Evolutionary conservation across 805 yeast genomes (phyloP).

Genomic region (Zygosaccharomyces kombuchaensis): DNA sequence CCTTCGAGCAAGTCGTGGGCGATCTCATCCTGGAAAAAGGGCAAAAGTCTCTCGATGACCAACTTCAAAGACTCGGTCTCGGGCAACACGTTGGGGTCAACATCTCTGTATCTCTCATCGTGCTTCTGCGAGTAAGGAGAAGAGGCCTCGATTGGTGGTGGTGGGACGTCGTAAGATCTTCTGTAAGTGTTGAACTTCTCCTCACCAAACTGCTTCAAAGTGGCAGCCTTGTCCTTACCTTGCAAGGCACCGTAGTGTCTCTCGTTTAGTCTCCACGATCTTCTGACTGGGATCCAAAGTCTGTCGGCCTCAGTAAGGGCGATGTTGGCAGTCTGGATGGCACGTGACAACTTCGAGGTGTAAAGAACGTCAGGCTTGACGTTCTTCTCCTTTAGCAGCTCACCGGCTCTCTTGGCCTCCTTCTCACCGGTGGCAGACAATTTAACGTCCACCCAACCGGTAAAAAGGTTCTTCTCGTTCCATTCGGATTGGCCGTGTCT

Average conservation of each 20-base stretch:
- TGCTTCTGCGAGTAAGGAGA: slow-evolving; percentile 79
- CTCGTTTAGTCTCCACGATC: slow-evolving; percentile 98
- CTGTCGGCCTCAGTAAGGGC: slow-evolving; percentile 87
- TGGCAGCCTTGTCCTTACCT: slow-evolving; percentile 96
- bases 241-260: slow-evolving; percentile 99
- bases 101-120: slow-evolving; percentile 78
- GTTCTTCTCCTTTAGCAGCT: slow-evolving; percentile 79
- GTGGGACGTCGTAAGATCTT: slow-evolving; percentile 96
- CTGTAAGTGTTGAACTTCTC: slow-evolving; percentile 96
- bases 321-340: slow-evolving; percentile 95
- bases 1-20: slow-evolving; percentile 77
- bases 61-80: slow-evolving; percentile 90
- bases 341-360: slow-evolving; percentile 90
- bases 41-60: slow-evolving; percentile 93
- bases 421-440: slow-evolving; percentile 78
- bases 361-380: slow-evolving; percentile 80
- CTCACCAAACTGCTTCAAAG: slow-evolving; percentile 80
- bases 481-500: slow-evolving; percentile 99
- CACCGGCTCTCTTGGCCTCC: slow-evolving; percentile 94
- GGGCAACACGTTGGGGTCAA: slow-evolving; percentile 86
- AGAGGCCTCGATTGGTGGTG: slow-evolving; percentile 76
- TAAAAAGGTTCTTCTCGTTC: slow-evolving; percentile 96
- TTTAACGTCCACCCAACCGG: slow-evolving; percentile 97
- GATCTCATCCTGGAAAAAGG: slow-evolving; percentile 93
- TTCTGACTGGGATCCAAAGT: slow-evolving; percentile 82